Percentiles rank a stretch among this genome's conserved stretches.
These are phyloP conservation scores for Suillus plorans DNA, from an alignment of 768 basidiomycete species.

Conservation along the genomic window DNA sequence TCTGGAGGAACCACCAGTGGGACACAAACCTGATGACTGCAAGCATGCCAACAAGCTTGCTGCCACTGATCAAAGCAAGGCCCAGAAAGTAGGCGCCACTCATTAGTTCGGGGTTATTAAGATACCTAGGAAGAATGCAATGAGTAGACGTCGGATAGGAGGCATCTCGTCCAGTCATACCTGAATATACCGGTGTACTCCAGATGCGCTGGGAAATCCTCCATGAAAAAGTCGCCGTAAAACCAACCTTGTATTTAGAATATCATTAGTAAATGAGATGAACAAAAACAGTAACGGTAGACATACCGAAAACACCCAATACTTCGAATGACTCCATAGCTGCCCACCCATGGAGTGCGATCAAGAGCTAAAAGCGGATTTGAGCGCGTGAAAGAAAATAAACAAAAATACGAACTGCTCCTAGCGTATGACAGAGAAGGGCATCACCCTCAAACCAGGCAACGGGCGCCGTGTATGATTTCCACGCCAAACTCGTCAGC, in stretches of 20 bases:
- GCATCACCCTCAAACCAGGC: constrained; percentile 90
- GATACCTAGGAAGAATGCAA: constrained; percentile 54
- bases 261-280: not conserved
- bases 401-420: constrained; percentile 56
- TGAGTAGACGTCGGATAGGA: not conserved
- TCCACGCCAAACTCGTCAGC: constrained; percentile 83
- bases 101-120: constrained; percentile 96
- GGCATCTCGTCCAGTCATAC: constrained; percentile 35
- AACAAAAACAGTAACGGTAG: not conserved
- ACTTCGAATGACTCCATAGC: constrained; percentile 89
- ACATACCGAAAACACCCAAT: constrained; percentile 85
- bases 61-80: constrained; percentile 85
- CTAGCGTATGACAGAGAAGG: constrained; percentile 85
- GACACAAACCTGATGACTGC: constrained; percentile 84
- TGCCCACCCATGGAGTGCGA: constrained; percentile 90
- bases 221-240: constrained; percentile 96
- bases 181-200: constrained; percentile 98
- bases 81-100: constrained; percentile 96
- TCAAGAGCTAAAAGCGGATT: constrained; percentile 56
- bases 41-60: constrained; percentile 84
- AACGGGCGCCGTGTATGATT: constrained; percentile 78
- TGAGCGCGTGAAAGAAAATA: constrained; percentile 10
- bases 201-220: constrained; percentile 84
- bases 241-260: constrained; percentile 75
- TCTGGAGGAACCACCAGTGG: constrained; percentile 95